Conservation (phyloP, 495 filamentous ascomycete species). For the Penicillium malachiteum region DNA sequence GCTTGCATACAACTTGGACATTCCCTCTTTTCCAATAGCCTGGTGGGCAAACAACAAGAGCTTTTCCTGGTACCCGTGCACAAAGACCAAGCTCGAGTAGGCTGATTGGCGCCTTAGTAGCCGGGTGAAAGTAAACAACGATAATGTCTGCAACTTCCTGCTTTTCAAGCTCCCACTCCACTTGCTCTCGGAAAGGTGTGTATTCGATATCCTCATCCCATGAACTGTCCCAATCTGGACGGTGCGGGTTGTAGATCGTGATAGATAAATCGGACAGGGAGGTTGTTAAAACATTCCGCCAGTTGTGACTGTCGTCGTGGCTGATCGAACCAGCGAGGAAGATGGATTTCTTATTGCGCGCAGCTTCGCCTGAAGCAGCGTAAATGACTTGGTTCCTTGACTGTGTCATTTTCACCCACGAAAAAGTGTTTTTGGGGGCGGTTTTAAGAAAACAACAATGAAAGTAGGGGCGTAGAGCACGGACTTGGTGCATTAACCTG, state of each 20-base stretch:
- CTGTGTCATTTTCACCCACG: no score
- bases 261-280: conserved; percentile 36
- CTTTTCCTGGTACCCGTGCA: conserved; percentile 37
- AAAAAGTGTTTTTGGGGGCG: no score
- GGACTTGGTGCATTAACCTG: no score
- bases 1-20: conserved; percentile 52
- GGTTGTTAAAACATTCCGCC: background rate
- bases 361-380: no score
- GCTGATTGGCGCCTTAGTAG: conserved; percentile 45
- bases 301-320: background rate
- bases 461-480: no score
- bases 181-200: conserved; percentile 49
- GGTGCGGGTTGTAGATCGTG: conserved; percentile 58
- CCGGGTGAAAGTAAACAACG: conserved; percentile 53
- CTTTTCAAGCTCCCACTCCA: conserved; percentile 59
- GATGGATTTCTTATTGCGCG: background rate
- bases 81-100: conserved; percentile 55
- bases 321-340: background rate
- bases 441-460: no score
- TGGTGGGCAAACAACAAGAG: conserved; percentile 50
- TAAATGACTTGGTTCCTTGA: no score
- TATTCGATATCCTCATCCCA: conserved; percentile 48
- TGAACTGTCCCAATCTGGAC: conserved; percentile 52
- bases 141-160: conserved; percentile 48
- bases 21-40: conserved; percentile 58